Conservation (phyloP, 495 filamentous ascomycete genomes). For the Monascus purpureus region DNA sequence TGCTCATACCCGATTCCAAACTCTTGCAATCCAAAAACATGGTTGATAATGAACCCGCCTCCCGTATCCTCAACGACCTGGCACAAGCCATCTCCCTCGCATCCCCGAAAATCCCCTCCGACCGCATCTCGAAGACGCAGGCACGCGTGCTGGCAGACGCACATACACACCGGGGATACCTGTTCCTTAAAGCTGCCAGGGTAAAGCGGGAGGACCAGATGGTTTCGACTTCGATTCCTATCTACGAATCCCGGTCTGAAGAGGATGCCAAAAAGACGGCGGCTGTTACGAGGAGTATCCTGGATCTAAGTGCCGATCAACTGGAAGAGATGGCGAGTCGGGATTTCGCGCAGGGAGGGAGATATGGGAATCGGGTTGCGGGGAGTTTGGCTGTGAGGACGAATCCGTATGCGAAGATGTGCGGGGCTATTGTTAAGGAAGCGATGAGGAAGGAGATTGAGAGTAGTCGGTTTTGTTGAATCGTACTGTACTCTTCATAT, state of each 20-base stretch:
- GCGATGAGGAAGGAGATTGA: conserved; percentile 63
- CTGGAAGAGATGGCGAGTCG: conserved; percentile 60
- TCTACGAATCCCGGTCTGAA: too few relatives aligned
- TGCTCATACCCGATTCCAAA: conserved; percentile 29
- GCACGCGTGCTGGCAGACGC: conserved; percentile 52
- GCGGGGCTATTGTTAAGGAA: conserved; percentile 75
- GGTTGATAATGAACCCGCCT: too few relatives aligned
- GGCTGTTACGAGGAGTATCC: conserved; percentile 19
- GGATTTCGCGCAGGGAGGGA: conserved; percentile 61
- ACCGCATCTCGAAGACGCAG: conserved; percentile 42
- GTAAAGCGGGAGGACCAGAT: not conserved
- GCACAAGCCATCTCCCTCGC: conserved; percentile 53
- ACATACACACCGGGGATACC: conserved; percentile 62
- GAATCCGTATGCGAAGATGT: conserved; percentile 82
- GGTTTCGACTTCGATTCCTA: too few relatives aligned
- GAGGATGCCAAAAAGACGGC: too few relatives aligned
- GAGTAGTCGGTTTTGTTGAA: too few relatives aligned
- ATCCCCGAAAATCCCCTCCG: conserved; percentile 33
- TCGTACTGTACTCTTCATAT: too few relatives aligned
- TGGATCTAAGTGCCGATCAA: conserved; percentile 29
- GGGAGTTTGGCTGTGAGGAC: conserved; percentile 62
- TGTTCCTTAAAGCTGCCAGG: conserved; percentile 52
- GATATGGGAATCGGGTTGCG: conserved; percentile 67
- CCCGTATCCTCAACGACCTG: conserved; percentile 45
- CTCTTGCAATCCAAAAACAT: too few relatives aligned